Percentiles rank a stretch among this genome's conserved stretches.
phyloP scores from a whole-genome alignment of 768 basidiomycete genomes.

The Tylopilus sp. region DNA sequence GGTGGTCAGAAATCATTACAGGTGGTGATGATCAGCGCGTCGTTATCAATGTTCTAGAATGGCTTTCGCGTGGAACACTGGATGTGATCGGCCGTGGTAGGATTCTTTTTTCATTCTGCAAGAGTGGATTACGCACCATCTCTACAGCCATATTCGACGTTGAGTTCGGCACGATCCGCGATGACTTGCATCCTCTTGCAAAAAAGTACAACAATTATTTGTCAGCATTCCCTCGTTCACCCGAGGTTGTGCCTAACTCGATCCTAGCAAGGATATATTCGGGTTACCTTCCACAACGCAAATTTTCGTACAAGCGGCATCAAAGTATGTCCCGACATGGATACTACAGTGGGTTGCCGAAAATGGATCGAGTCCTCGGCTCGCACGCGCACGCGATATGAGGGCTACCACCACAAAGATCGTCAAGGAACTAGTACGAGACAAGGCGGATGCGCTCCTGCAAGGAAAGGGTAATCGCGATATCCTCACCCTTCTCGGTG shows the following conservation, averaged over 20 bases:
- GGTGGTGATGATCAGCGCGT: neutral
- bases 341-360: neutral
- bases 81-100: neutral
- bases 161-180: neutral
- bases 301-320: slow-evolving; percentile 5
- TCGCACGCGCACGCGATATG: neutral
- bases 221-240: neutral
- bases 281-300: neutral
- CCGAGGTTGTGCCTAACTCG: neutral
- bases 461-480: slow-evolving; percentile 2
- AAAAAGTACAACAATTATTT: neutral
- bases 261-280: neutral
- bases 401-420: neutral
- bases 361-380: neutral
- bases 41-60: neutral
- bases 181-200: neutral
- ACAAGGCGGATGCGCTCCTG: slow-evolving; percentile 7
- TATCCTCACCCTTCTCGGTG: slow-evolving; percentile 37
- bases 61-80: neutral
- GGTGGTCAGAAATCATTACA: neutral
- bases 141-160: neutral
- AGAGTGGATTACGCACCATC: neutral
- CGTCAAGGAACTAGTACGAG: slow-evolving; percentile 1
- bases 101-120: neutral
- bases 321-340: slow-evolving; percentile 1